These are phyloP conservation scores for Berberis thunbergii DNA, from an alignment of 164 flowering plant species.

Conservation along the genomic window DNA sequence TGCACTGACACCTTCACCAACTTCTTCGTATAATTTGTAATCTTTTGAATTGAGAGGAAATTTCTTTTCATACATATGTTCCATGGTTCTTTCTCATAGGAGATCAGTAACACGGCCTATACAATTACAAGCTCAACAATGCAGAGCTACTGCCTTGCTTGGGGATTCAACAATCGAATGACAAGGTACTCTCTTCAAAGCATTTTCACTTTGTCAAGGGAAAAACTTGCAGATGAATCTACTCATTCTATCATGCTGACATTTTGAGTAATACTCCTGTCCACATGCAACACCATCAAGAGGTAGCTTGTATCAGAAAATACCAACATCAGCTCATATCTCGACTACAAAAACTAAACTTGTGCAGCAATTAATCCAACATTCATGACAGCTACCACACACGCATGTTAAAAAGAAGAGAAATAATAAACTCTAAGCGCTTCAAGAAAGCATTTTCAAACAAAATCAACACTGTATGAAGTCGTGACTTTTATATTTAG, in stretches of 20 bases:
- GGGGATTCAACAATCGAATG: constrained; percentile 8
- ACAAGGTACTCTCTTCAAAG: constrained; percentile 31
- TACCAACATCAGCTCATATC: too few species aligned
- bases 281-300: background rate
- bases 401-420: too few species aligned
- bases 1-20: constrained; percentile 95
- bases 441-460: too few species aligned
- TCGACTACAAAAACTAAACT: too few species aligned
- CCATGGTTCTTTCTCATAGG: constrained; percentile 6
- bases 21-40: constrained; percentile 74
- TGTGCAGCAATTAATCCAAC: too few species aligned
- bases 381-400: too few species aligned
- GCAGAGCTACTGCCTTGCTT: constrained; percentile 4
- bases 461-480: too few species aligned
- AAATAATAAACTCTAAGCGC: too few species aligned
- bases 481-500: too few species aligned
- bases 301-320: too few species aligned
- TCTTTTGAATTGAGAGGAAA: constrained; percentile 61
- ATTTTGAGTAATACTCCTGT: background rate
- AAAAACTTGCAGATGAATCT: constrained; percentile 5
- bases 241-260: constrained; percentile 3
- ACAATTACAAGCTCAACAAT: constrained; percentile 9
- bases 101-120: constrained; percentile 20
- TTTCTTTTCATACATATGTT: constrained; percentile 25
- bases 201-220: constrained; percentile 22